phyloP scores from a whole-genome alignment of 805 yeast genomes.

The Cyberlindnera xishuangbannaensis region DNA sequence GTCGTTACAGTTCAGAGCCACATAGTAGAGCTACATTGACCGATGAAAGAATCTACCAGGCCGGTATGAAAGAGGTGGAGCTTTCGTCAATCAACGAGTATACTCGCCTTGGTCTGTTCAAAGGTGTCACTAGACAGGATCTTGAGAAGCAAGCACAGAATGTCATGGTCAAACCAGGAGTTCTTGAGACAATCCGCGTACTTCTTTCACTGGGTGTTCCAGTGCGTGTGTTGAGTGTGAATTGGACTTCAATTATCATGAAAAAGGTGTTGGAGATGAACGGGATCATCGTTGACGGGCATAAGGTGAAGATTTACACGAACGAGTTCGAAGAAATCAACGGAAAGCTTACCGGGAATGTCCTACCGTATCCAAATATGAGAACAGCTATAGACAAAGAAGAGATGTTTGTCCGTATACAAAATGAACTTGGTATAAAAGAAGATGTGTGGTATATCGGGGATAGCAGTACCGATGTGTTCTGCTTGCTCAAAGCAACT shows the following conservation, averaged over 20 bases:
- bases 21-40: slow-evolving; percentile 30
- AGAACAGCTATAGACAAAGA: slow-evolving; percentile 54
- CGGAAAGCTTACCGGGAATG: slow-evolving; percentile 8
- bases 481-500: slow-evolving; percentile 42
- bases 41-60: slow-evolving; percentile 41
- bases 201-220: slow-evolving; percentile 25
- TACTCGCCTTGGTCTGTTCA: slow-evolving; percentile 33
- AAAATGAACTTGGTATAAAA: slow-evolving; percentile 11
- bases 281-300: slow-evolving; percentile 18
- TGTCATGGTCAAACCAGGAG: slow-evolving; percentile 34
- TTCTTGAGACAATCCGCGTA: slow-evolving; percentile 18
- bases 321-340: slow-evolving; percentile 43
- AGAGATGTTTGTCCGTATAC: slow-evolving; percentile 19
- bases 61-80: slow-evolving; percentile 41
- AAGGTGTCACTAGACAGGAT: slow-evolving; percentile 30
- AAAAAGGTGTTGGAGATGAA: slow-evolving; percentile 23
- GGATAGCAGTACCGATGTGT: slow-evolving; percentile 56
- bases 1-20: slow-evolving; percentile 26
- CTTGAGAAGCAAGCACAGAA: slow-evolving; percentile 31
- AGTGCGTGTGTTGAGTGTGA: slow-evolving; percentile 47
- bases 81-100: slow-evolving; percentile 41
- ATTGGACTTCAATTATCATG: slow-evolving; percentile 54
- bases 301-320: slow-evolving; percentile 32
- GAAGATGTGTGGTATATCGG: slow-evolving; percentile 44
- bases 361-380: slow-evolving; percentile 20